Evolutionary conservation across 768 basidiomycete species (phyloP).

Genomic region (Melanogaster broomeanus): DNA sequence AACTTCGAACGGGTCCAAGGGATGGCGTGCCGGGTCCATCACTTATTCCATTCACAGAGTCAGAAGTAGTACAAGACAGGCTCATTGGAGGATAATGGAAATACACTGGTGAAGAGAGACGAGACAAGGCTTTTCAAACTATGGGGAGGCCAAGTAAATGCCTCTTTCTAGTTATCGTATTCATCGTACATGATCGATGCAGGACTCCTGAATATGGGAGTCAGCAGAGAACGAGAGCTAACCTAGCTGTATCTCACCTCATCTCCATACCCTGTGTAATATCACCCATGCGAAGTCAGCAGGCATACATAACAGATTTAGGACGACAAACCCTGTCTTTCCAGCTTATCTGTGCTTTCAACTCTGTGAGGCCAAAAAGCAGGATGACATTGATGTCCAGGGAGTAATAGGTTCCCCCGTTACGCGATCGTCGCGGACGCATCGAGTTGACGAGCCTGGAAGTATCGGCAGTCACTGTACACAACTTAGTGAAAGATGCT

Average conservation of each 20-base stretch:
- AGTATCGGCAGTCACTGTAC: conserved; percentile 7
- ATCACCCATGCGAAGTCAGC: background rate
- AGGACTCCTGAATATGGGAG: background rate
- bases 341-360: conserved; percentile 48
- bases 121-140: background rate
- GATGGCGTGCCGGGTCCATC: too few species aligned
- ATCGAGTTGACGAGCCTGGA: conserved; percentile 11
- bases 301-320: background rate
- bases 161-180: background rate
- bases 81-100: too few species aligned
- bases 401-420: conserved; percentile 10
- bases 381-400: conserved; percentile 37
- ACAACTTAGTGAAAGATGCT: conserved; percentile 6
- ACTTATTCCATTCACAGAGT: too few species aligned
- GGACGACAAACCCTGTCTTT: conserved; percentile 24
- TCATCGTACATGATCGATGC: conserved; percentile 6
- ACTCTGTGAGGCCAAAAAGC: conserved; percentile 43
- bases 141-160: background rate
- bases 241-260: background rate
- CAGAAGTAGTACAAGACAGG: too few species aligned
- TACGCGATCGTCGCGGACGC: background rate
- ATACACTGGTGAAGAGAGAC: background rate
- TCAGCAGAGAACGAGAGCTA: background rate
- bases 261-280: conserved; percentile 1
- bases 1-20: too few species aligned